These are phyloP conservation scores for Colletotrichum tropicale DNA, from an alignment of 2,329 filamentous ascomycete species.

Conservation along the genomic window DNA sequence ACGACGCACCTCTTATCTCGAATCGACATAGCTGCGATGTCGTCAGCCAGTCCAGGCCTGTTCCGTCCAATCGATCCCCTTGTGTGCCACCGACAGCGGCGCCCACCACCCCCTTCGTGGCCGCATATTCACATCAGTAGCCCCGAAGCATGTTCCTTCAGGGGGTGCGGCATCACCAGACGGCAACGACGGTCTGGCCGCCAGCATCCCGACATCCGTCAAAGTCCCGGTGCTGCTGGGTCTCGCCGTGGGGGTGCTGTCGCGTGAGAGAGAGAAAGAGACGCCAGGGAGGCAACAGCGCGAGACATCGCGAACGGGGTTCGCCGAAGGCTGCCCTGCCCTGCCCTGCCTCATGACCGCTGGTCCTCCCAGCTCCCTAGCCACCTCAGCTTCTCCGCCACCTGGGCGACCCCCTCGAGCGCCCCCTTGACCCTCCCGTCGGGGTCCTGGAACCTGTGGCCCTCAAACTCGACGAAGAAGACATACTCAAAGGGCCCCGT, in stretches of 20 bases:
- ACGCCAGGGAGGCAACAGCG: not conserved
- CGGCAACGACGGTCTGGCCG: not conserved
- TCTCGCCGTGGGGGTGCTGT: not conserved
- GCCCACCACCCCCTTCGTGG: not conserved
- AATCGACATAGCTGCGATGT: conserved; percentile 20
- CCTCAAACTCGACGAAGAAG: conserved; percentile 91
- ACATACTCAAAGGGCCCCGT: conserved; percentile 84
- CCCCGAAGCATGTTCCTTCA: not conserved
- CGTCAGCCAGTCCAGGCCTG: conserved; percentile 19
- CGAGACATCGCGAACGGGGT: not conserved
- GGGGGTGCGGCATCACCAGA: not conserved
- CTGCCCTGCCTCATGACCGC: conserved; percentile 38
- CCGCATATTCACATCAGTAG: not conserved
- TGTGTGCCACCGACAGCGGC: not conserved
- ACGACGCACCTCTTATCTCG: conserved; percentile 17
- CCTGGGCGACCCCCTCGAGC: conserved; percentile 59
- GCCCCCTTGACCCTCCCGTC: conserved; percentile 64
- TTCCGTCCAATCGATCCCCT: conserved; percentile 11
- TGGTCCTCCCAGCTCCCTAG: conserved; percentile 68
- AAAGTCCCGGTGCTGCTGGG: not conserved
- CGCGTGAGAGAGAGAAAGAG: not conserved
- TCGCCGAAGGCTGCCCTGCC: not conserved
- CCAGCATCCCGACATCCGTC: not conserved
- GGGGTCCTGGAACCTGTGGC: conserved; percentile 57
- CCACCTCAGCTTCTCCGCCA: conserved; percentile 70